Evolutionary conservation across 2,329 filamentous ascomycete species (phyloP).

Genomic region (Ophiostoma quercus): DNA sequence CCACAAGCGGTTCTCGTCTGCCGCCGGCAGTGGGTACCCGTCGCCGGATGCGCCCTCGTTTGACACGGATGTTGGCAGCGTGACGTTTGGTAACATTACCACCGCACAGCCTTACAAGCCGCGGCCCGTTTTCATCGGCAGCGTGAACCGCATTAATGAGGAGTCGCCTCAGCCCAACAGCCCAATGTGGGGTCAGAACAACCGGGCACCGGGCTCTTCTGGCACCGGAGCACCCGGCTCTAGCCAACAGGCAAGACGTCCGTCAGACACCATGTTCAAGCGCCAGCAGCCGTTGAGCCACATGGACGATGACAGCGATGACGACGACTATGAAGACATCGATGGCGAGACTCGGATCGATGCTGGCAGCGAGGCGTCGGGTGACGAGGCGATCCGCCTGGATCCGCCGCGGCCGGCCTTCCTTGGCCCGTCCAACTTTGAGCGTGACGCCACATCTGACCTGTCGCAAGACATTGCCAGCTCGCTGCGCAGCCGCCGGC

Average conservation of each 20-base stretch:
- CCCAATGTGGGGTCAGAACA: conserved; percentile 5
- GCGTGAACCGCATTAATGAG: conserved; percentile 23
- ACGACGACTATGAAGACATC: conserved; percentile 2
- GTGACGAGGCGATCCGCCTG: conserved; percentile 21
- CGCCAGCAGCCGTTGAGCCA: neutral
- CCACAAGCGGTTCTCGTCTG: conserved; percentile 14
- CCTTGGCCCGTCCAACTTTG: neutral
- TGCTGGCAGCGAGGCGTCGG: neutral
- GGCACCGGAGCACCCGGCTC: neutral
- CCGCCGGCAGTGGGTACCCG: conserved; percentile 15
- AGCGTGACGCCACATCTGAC: conserved; percentile 15
- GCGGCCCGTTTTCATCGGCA: conserved; percentile 26
- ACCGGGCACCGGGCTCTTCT: neutral
- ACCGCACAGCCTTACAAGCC: conserved; percentile 27
- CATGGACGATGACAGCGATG: conserved; percentile 13
- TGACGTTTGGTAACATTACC: conserved; percentile 25
- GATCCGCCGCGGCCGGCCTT: conserved; percentile 24
- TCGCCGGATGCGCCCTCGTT: conserved; percentile 24
- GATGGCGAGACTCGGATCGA: conserved; percentile 10
- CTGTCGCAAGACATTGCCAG: conserved; percentile 26
- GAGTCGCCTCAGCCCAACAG: conserved; percentile 21
- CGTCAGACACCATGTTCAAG: neutral
- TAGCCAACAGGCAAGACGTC: neutral
- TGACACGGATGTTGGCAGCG: conserved; percentile 26
- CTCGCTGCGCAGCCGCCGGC: conserved; percentile 22